Base-by-base conservation (phyloP, 768 basidiomycete species). In the Auriscalpium microsporum region DNA sequence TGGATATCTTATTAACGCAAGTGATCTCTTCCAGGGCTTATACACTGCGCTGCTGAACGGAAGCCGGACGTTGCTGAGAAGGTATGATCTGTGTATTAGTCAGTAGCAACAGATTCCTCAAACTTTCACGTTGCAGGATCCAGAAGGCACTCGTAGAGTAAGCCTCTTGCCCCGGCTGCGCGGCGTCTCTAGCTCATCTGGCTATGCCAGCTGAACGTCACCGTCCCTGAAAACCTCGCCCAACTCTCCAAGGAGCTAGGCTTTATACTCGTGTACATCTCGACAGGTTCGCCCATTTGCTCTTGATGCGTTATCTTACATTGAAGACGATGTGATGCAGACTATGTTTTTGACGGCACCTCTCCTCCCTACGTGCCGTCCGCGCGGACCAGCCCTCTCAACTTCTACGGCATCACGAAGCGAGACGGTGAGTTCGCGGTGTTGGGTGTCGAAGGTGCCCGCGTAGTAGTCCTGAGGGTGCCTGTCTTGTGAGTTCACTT, bases 261-360 rank as follows among this genome's bases (percentile, higher is more conserved):
- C 36, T 91, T 83, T 67, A 84, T 75, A 21, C 72, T 99, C 45
- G 77, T 99, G 46, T 94, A 94, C 71, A 93, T 99, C 61, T 95
- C 93, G 7, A 97, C 94, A 37, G 91, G 88, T 82, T 58, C 5
- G 49, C 23, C 16, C 21, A 3, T 8, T 19, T 4, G 28, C 28
- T 28, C 28, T 28, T 28, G 28, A 28, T 28, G 28, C 28, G 28
- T 28, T 7, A 28, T 7, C 7, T 4, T 28, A 4, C 28, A 4
- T 28, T 28, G 28, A 28, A 4, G 1, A 28, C 7, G 2, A 28
- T 28, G 28, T 28, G n/a, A 19, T 40, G 3, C 40, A 86, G 94
- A 99, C 70, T 97, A 97, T 71, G 93, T 99, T 14, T 98, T 98
- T 65, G 91, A 94, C 59, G 95, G 95, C 1, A 84, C 79, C n/a